Evolutionary conservation across 208 protist species (phyloP).

Genomic region (Leishmania gerbilli): DNA sequence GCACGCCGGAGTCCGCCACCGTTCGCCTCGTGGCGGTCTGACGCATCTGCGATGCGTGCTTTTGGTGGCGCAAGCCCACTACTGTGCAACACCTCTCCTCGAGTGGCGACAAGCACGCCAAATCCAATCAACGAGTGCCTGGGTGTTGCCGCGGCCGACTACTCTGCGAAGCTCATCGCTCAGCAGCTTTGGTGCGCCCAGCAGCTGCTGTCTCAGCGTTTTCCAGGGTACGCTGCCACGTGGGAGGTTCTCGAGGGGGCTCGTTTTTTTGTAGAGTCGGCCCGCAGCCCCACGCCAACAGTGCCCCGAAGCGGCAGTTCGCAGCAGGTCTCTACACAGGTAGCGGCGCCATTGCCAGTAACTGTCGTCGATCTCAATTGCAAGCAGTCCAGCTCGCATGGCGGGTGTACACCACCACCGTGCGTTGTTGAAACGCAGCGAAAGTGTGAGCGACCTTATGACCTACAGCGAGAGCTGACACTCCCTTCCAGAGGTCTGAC

Average conservation of each 20-base stretch:
- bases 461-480: neutral
- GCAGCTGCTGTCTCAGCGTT: constrained; percentile 41
- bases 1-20: constrained; percentile 19
- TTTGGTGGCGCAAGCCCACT: neutral
- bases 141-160: constrained; percentile 19
- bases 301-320: constrained; percentile 24
- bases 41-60: neutral
- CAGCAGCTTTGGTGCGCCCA: constrained; percentile 48
- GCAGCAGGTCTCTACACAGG: neutral
- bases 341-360: neutral
- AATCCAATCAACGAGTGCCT: constrained; percentile 18
- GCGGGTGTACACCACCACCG: constrained; percentile 18
- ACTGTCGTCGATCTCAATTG: neutral
- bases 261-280: constrained; percentile 22
- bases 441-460: constrained; percentile 23
- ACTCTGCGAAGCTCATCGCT: constrained; percentile 24
- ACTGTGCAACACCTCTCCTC: neutral
- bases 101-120: neutral
- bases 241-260: constrained; percentile 39
- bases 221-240: constrained; percentile 29
- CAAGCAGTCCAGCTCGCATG: neutral
- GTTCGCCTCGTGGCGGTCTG: constrained; percentile 9
- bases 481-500: constrained; percentile 13
- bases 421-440: constrained; percentile 24
- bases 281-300: constrained; percentile 39